phyloP scores from a whole-genome alignment of 768 basidiomycete genomes.

The Hirschioporus abietinus region DNA sequence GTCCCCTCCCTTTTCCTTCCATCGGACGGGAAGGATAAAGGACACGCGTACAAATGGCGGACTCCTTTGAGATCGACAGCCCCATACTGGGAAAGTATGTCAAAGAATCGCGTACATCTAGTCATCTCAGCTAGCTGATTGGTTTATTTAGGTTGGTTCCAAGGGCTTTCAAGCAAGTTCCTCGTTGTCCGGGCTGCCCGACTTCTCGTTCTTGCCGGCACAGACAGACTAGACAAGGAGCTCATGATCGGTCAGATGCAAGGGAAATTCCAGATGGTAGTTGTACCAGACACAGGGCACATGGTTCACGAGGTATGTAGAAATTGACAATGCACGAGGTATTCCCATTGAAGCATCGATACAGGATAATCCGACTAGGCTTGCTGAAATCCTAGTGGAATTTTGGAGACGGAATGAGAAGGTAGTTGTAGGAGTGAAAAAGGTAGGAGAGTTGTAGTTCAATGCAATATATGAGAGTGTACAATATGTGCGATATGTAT shows the following conservation, averaged over 20 bases:
- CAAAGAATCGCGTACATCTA: not conserved
- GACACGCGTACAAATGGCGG: slow-evolving; percentile 64
- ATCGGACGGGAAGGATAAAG: slow-evolving; percentile 28
- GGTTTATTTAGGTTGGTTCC: slow-evolving; percentile 78
- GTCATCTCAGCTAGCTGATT: not conserved
- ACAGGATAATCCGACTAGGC: slow-evolving; percentile 78
- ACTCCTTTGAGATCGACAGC: slow-evolving; percentile 81
- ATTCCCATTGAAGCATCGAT: not conserved
- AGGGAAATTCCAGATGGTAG: slow-evolving; percentile 89
- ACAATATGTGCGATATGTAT: not conserved
- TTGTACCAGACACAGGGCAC: slow-evolving; percentile 85
- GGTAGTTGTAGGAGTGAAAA: slow-evolving; percentile 55
- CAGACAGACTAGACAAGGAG: slow-evolving; percentile 87
- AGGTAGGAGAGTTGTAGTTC: slow-evolving; percentile 43
- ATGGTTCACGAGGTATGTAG: slow-evolving; percentile 83
- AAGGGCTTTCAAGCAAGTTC: slow-evolving; percentile 74
- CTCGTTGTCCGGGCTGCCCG: slow-evolving; percentile 74
- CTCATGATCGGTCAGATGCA: slow-evolving; percentile 98
- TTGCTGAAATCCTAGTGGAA: slow-evolving; percentile 77
- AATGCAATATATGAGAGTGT: not conserved
- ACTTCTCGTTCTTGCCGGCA: slow-evolving; percentile 85
- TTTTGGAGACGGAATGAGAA: slow-evolving; percentile 91
- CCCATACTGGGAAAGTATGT: slow-evolving; percentile 84
- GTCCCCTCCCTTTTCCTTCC: slow-evolving; percentile 73
- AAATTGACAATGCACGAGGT: not conserved